Conservation (phyloP, 2,329 filamentous ascomycete genomes). For the Claviceps monticola region DNA sequence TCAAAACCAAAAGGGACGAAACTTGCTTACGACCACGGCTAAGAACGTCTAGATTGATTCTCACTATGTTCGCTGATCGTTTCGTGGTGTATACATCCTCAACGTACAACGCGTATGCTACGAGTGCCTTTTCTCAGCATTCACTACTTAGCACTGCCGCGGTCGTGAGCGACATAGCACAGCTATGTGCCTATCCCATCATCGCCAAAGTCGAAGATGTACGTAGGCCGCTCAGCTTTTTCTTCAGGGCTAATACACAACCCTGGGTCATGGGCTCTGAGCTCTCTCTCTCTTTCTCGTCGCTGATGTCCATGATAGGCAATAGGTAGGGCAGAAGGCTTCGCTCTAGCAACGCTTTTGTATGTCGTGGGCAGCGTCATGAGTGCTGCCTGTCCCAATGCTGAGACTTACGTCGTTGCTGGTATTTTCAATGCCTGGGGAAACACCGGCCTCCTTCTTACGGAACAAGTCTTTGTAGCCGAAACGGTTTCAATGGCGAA, state of each 20-base stretch:
- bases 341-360: slow-evolving; percentile 22
- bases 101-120: slow-evolving; percentile 19
- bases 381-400: slow-evolving; percentile 40
- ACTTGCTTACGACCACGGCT: neutral
- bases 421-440: slow-evolving; percentile 49
- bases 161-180: slow-evolving; percentile 32
- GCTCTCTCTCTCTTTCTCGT: neutral
- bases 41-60: slow-evolving; percentile 12
- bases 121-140: slow-evolving; percentile 29
- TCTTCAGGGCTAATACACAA: neutral
- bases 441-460: slow-evolving; percentile 19
- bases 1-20: neutral
- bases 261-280: neutral
- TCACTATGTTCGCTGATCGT: slow-evolving; percentile 17
- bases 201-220: slow-evolving; percentile 44
- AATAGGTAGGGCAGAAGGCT: slow-evolving; percentile 43
- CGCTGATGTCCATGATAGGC: slow-evolving; percentile 15
- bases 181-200: slow-evolving; percentile 41
- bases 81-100: slow-evolving; percentile 20
- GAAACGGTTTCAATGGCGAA: slow-evolving; percentile 47
- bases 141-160: slow-evolving; percentile 28
- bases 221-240: neutral
- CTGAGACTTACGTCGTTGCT: slow-evolving; percentile 38
- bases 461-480: slow-evolving; percentile 39
- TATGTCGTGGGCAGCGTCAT: slow-evolving; percentile 34